Evolutionary conservation across 2,329 filamentous ascomycete genomes (phyloP).

Genomic region (Fusarium nematophilum): DNA sequence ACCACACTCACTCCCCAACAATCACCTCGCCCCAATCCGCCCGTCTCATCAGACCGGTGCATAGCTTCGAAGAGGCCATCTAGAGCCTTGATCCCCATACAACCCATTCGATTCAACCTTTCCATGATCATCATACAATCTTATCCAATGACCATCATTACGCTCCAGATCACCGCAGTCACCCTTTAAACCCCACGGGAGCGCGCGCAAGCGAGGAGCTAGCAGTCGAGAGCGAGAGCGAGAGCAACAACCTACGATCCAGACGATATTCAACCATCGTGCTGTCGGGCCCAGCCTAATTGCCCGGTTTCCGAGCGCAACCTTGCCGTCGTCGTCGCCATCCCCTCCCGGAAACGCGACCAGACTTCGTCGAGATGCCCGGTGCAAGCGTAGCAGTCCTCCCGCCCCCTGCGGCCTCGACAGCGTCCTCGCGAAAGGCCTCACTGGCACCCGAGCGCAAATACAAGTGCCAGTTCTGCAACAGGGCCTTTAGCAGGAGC

Average conservation of each 20-base stretch:
- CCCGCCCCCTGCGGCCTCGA: slow-evolving; percentile 73
- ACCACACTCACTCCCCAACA: slow-evolving; percentile 41
- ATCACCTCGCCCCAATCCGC: slow-evolving; percentile 41
- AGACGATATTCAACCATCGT: slow-evolving; percentile 71
- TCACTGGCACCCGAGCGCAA: slow-evolving; percentile 90
- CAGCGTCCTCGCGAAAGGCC: slow-evolving; percentile 79
- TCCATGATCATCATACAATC: slow-evolving; percentile 56
- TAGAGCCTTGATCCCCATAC: slow-evolving; percentile 44
- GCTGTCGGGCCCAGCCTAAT: slow-evolving; percentile 51
- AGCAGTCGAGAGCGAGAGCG: slow-evolving; percentile 54
- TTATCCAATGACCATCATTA: slow-evolving; percentile 65
- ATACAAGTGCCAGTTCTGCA: slow-evolving; percentile 99
- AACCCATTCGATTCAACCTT: slow-evolving; percentile 50
- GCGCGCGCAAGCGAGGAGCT: slow-evolving; percentile 69
- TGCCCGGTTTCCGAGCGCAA: slow-evolving; percentile 41
- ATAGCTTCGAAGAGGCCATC: slow-evolving; percentile 43
- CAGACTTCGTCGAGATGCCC: slow-evolving; percentile 69
- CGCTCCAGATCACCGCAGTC: slow-evolving; percentile 65
- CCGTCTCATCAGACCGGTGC: slow-evolving; percentile 45
- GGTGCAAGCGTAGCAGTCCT: slow-evolving; percentile 75
- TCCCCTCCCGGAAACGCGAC: slow-evolving; percentile 45
- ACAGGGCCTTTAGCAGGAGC: slow-evolving; percentile 95
- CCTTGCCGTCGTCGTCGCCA: slow-evolving; percentile 42
- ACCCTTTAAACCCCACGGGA: slow-evolving; percentile 79
- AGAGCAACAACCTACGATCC: slow-evolving; percentile 44